Evolutionary conservation across 495 filamentous ascomycete species (phyloP).

Genomic region (Penicillium chermesinum): DNA sequence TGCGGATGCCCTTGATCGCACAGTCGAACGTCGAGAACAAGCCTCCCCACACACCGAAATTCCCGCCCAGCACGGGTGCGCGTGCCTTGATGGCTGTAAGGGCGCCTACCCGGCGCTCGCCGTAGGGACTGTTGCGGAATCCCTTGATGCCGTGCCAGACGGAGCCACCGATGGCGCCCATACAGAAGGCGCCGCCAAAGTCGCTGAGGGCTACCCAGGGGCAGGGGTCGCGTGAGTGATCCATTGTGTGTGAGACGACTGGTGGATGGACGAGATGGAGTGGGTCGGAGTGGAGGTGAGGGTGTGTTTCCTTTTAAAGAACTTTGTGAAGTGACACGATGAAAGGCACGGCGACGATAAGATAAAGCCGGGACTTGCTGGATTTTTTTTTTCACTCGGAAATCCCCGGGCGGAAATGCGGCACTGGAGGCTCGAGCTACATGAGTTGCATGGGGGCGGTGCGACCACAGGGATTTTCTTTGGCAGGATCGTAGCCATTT

Average conservation of each 20-base stretch:
- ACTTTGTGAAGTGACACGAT: background rate
- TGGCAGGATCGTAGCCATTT: too few species aligned
- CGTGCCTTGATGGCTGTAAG: slow-evolving; percentile 96
- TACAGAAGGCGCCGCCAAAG: slow-evolving; percentile 94
- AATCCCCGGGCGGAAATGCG: background rate
- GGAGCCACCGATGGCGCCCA: slow-evolving; percentile 87
- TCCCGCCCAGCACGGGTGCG: slow-evolving; percentile 91
- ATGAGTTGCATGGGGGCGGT: too few species aligned
- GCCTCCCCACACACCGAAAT: slow-evolving; percentile 97
- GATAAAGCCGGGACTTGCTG: background rate
- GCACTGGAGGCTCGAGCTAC: too few species aligned
- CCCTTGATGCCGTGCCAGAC: slow-evolving; percentile 99
- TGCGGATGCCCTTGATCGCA: slow-evolving; percentile 86
- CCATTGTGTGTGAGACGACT: slow-evolving; percentile 51
- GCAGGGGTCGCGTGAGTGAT: slow-evolving; percentile 93
- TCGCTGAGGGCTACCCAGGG: slow-evolving; percentile 95
- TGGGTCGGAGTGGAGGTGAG: background rate
- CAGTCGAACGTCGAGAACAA: slow-evolving; percentile 93
- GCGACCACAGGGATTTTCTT: too few species aligned
- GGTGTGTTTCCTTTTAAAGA: background rate
- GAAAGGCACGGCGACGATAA: background rate
- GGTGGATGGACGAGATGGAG: background rate
- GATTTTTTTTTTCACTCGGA: background rate
- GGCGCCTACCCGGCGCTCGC: slow-evolving; percentile 91
- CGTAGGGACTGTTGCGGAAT: slow-evolving; percentile 82